A percentile compares a stretch with the other conserved stretches of the same genome.
Evolutionary conservation across 1,284 basidiomycete species (phyloP).

Genomic region (Psilocybe mexicana): DNA sequence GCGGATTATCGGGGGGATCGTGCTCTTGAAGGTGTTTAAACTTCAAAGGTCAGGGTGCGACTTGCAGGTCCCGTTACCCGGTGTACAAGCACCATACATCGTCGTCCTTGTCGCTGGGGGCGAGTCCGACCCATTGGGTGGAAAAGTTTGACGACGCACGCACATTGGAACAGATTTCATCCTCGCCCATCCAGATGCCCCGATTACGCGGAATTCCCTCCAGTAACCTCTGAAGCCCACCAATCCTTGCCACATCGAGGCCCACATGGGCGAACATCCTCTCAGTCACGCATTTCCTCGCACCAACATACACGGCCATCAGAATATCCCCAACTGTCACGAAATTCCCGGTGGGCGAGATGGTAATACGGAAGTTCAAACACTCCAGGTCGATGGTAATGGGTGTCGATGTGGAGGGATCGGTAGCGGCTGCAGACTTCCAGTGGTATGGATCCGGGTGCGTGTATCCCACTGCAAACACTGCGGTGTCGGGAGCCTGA

Average conservation of each 20-base stretch:
- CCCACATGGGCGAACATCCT: not conserved
- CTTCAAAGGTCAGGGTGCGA: no score
- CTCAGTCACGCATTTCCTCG: not conserved
- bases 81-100: constrained; percentile 19
- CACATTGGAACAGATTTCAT: constrained; percentile 7
- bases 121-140: constrained; percentile 16
- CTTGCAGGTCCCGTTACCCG: no score
- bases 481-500: constrained; percentile 6
- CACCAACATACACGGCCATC: constrained; percentile 10
- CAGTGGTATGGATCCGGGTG: constrained; percentile 11
- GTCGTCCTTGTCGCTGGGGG: constrained; percentile 9
- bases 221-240: not conserved
- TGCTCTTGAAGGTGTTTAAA: no score
- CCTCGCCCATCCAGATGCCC: constrained; percentile 1
- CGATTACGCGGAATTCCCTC: not conserved
- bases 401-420: not conserved
- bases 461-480: not conserved
- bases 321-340: constrained; percentile 18
- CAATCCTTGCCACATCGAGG: not conserved
- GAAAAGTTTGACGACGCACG: constrained; percentile 1
- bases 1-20: no score
- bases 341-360: not conserved
- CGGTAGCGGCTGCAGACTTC: constrained; percentile 13
- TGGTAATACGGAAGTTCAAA: constrained; percentile 7
- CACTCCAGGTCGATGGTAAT: constrained; percentile 10